Conservation (phyloP, 2,329 filamentous ascomycete species). For the Pseudohalonectria lignicola region DNA sequence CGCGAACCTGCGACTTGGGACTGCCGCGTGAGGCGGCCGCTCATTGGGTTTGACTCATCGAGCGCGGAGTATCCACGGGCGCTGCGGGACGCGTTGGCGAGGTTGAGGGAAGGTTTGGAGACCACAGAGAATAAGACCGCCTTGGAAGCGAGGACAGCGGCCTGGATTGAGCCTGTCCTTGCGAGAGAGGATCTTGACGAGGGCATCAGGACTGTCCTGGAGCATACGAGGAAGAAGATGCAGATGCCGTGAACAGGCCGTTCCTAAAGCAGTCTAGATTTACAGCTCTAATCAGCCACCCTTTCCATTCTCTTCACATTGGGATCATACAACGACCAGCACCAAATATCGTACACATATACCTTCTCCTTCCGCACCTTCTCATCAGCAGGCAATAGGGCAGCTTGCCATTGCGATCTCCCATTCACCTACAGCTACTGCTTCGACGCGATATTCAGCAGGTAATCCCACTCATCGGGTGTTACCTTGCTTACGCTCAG, state of each 20-base stretch:
- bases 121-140: conserved; percentile 34
- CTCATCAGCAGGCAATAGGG: too few relatives aligned
- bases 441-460: conserved; percentile 46
- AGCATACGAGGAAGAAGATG: conserved; percentile 33
- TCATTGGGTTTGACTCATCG: conserved; percentile 51
- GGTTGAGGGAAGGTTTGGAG: conserved; percentile 41
- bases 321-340: too few relatives aligned
- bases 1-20: conserved; percentile 52
- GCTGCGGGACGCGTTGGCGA: conserved; percentile 52
- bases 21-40: conserved; percentile 60
- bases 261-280: too few relatives aligned
- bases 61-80: conserved; percentile 64
- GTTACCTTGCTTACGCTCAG: conserved; percentile 69
- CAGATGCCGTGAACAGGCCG: too few relatives aligned
- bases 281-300: too few relatives aligned
- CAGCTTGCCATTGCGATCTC: too few relatives aligned
- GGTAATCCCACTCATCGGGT: conserved; percentile 51
- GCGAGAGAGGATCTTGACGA: conserved; percentile 38
- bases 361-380: too few relatives aligned
- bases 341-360: too few relatives aligned
- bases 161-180: conserved; percentile 45
- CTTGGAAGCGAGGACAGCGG: conserved; percentile 35
- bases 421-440: too few relatives aligned
- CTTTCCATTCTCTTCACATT: too few relatives aligned
- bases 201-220: conserved; percentile 43